Conservation (phyloP, 768 basidiomycete species). For the Phlebiopsis flavidoalba region DNA sequence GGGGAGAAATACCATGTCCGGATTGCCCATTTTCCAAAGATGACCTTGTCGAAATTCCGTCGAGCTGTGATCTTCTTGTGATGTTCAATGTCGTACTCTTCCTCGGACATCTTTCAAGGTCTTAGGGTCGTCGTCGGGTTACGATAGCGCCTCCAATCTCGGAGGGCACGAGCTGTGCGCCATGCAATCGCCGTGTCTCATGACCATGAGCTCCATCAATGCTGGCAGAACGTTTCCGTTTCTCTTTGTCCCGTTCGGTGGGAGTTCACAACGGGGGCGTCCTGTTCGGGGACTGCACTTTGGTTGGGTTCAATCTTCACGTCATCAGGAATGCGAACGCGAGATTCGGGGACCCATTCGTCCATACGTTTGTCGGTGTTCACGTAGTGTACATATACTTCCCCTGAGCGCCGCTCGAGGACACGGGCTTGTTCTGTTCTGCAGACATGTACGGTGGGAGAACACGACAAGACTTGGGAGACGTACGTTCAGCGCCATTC, state of each 20-base stretch:
- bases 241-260: constrained; percentile 4
- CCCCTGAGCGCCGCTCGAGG: constrained; percentile 43
- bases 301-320: background rate
- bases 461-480: constrained; percentile 2
- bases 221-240: constrained; percentile 14
- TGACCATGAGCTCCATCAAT: background rate
- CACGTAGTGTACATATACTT: constrained; percentile 70
- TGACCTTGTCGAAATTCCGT: constrained; percentile 83
- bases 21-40: constrained; percentile 82
- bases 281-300: constrained; percentile 16
- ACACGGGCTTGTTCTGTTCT: constrained; percentile 43
- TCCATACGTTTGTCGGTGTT: constrained; percentile 69
- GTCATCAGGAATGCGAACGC: constrained; percentile 26
- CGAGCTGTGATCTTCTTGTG: constrained; percentile 63
- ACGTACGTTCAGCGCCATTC: constrained; percentile 33
- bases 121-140: constrained; percentile 10
- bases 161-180: background rate
- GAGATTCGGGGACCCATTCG: constrained; percentile 58
- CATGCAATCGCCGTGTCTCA: background rate
- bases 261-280: constrained; percentile 16
- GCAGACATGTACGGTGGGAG: constrained; percentile 6
- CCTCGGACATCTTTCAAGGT: constrained; percentile 46
- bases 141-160: background rate
- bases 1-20: constrained; percentile 93
- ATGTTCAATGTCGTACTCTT: constrained; percentile 64